phyloP scores from a whole-genome alignment of 805 yeast species.

The Candida ponderosae region DNA sequence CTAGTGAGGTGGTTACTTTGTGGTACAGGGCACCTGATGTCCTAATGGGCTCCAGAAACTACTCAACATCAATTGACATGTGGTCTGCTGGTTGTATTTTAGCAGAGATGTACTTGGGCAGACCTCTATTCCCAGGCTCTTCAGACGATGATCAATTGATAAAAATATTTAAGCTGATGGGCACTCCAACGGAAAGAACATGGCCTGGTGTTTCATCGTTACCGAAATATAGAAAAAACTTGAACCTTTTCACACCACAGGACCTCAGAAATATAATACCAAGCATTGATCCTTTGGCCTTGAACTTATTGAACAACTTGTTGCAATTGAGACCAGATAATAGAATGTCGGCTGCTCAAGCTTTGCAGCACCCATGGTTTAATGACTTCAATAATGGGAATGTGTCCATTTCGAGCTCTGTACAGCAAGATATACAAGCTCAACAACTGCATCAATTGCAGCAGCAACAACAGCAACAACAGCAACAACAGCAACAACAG shows the following conservation, averaged over 20 bases:
- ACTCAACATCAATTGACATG: slow-evolving; percentile 93
- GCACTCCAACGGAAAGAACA: slow-evolving; percentile 90
- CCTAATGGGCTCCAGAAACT: slow-evolving; percentile 86
- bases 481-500: slow-evolving; percentile 1
- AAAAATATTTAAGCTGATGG: slow-evolving; percentile 88
- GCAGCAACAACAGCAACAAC: slow-evolving; percentile 1
- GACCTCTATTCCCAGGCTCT: slow-evolving; percentile 93
- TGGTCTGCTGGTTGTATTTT: slow-evolving; percentile 99
- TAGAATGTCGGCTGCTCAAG: slow-evolving; percentile 89
- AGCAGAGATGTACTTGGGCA: slow-evolving; percentile 98
- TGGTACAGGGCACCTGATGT: slow-evolving; percentile 99
- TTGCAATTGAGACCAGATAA: slow-evolving; percentile 91
- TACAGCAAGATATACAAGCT: slow-evolving; percentile 5
- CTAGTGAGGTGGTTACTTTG: slow-evolving; percentile 94
- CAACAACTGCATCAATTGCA: slow-evolving; percentile 5
- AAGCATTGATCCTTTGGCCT: slow-evolving; percentile 72
- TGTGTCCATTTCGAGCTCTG: neutral
- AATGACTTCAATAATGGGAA: slow-evolving; percentile 48
- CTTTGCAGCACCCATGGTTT: slow-evolving; percentile 89
- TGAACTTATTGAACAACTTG: slow-evolving; percentile 69
- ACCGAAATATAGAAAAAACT: slow-evolving; percentile 80
- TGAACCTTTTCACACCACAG: slow-evolving; percentile 83
- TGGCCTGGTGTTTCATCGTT: slow-evolving; percentile 96
- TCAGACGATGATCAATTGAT: slow-evolving; percentile 93
- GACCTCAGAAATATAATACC: slow-evolving; percentile 76